Evolutionary conservation across 495 filamentous ascomycete genomes (phyloP), one percentile per base, ranked within the genome.

Genomic region (Niebla homalea): DNA sequence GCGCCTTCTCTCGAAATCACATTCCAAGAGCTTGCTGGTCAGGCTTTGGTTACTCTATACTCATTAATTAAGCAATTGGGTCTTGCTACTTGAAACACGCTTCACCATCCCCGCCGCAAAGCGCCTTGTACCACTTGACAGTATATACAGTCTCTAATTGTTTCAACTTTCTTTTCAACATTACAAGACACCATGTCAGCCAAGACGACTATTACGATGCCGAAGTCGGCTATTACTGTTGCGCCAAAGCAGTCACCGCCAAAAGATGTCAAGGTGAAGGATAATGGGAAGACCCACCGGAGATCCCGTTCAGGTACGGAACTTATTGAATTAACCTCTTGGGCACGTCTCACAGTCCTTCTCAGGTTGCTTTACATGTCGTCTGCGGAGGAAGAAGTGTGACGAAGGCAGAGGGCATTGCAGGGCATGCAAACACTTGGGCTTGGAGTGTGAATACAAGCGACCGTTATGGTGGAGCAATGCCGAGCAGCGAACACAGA

Each of bases 391-490:
- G 59, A 96, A 98, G 77, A 98, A 98, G 78, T 97, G 92, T 69
- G 90, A 98, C 62, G 92, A 98, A 67, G 83, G 81, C 48, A 84
- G 84, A 58, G 84, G 87, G 36, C 71, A 79, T 54, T 98, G 92
- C 71, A 78, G 77, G 45, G 87, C 90, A 44, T 98, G 92, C 77
- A 84, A 77, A 62, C 85, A 95, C 59, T 79, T 98, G 38, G 79
- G 80, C 10, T 75, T 98, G 20, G 70, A 70, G 52, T 98, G 92
- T 67, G 87, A 98, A 72, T 98, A 96, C 68, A 94, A 94, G 75
- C 74, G 89, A 61, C 90, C 92, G 11, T 77, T 85, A 64, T 98
- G 92, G 92, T 98, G 92, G 92, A 85, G 81, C 65, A 95, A 84
- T 70, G 81, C 84, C 58, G 88, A 94, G 54, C 79, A 83, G 66